Percentiles rank a stretch among this genome's conserved stretches.
Evolutionary conservation across 805 yeast genomes (phyloP).

Genomic region (Ogataea nitratoaversa): DNA sequence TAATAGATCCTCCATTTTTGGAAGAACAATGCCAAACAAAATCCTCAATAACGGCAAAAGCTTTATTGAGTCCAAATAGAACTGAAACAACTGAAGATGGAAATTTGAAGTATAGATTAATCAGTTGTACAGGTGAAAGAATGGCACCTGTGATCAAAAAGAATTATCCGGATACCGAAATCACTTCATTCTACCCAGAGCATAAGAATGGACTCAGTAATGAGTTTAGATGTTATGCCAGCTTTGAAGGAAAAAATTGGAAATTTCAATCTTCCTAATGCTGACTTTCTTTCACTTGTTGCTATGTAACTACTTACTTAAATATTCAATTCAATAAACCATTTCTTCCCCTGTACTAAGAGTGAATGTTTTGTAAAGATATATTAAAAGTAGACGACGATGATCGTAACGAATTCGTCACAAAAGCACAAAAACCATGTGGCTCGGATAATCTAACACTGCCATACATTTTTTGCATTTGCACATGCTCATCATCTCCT

Average conservation of each 20-base stretch:
- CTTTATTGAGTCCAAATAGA: constrained; percentile 43
- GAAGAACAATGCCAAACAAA: constrained; percentile 79
- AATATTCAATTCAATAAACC: no score
- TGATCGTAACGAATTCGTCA: no score
- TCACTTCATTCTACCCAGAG: constrained; percentile 70
- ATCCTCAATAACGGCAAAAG: constrained; percentile 59
- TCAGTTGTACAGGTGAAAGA: constrained; percentile 88
- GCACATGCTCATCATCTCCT: no score
- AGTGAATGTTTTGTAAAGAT: no score
- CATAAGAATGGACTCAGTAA: constrained; percentile 84
- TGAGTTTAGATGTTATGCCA: constrained; percentile 83
- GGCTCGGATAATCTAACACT: no score
- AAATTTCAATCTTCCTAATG: constrained; percentile 34
- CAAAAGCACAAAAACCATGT: no score
- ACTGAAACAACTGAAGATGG: constrained; percentile 37
- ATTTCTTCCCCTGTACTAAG: no score
- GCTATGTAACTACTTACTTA: no score
- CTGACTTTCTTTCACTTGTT: no score
- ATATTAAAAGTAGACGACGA: no score
- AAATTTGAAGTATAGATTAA: constrained; percentile 41
- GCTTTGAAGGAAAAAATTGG: constrained; percentile 70
- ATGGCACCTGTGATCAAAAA: constrained; percentile 61
- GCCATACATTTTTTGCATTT: no score
- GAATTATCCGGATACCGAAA: constrained; percentile 58
- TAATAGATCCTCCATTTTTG: constrained; percentile 87